Evolutionary conservation across 1,139 yeast genomes (phyloP).

Genomic region (Taphrina sp.): DNA sequence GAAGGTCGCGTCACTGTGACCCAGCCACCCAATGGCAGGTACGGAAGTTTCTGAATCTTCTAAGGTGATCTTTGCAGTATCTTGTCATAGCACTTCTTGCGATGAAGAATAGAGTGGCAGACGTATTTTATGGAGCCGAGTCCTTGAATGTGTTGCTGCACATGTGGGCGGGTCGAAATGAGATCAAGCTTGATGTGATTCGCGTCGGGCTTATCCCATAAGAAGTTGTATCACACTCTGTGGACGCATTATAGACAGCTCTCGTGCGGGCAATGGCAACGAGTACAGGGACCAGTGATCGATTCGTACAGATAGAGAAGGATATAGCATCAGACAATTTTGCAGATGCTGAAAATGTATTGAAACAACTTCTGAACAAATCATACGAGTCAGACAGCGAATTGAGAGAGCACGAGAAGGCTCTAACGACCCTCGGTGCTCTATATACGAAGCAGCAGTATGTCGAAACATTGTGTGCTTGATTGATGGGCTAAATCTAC

Average conservation of each 20-base stretch:
- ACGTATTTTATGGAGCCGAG: not conserved
- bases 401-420: slow-evolving; percentile 46
- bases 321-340: slow-evolving; percentile 11
- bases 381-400: slow-evolving; percentile 43
- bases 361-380: slow-evolving; percentile 6
- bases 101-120: no score
- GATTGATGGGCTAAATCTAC: not conserved
- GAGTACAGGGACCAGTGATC: not conserved
- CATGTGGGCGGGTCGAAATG: no score
- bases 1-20: no score
- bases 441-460: slow-evolving; percentile 43
- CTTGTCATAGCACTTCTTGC: no score
- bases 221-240: no score
- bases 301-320: not conserved
- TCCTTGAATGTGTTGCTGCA: not conserved
- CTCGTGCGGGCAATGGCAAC: no score
- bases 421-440: slow-evolving; percentile 44
- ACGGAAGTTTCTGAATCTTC: no score
- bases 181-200: not conserved
- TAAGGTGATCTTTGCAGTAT: no score
- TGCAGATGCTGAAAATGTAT: slow-evolving; percentile 19
- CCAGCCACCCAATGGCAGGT: no score
- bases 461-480: slow-evolving; percentile 6
- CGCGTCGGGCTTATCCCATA: no score
- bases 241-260: no score